Base-by-base conservation (phyloP, 106 monocot genomes). In the Dioscorea dumetorum region DNA sequence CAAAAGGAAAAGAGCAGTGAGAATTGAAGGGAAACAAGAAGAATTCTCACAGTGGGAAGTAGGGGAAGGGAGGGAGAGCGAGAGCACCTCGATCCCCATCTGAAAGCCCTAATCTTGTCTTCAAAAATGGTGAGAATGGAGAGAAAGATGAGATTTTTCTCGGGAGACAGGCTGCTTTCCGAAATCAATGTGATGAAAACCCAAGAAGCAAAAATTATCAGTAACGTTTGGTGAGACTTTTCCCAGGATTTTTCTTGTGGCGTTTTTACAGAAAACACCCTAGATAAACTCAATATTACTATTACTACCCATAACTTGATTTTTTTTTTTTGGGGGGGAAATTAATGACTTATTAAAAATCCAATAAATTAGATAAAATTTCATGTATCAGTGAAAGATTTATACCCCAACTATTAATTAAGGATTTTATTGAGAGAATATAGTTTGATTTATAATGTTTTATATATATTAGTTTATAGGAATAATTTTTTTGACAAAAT, bases 61-160 rank as follows among this genome's bases (percentile, higher is more conserved):
- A 16, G 79, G 79, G 63, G 75, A 76, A 35, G 80, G 79, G 32
- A 79, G 68, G 49, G 76, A 73, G 16, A 79, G 71, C 12, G 80
- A 79, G 51, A 84, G 22, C 35, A 84, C 76, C 65, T 79, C 84
- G 14, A 84, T 75, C 62, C 79, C 74, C 84, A 80, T 84, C 60
- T 33, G 28, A 33, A 33, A 15, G 35, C 32, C 20, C 35, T 34
- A 34, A 61, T 24, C 28, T 15, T 20, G 15, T 61, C 24, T 28
- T 28, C 14, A 13, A 28, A 61, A 22, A 41, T 49, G 16, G 22
- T 3, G 51, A 50, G 52, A 67, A 31, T 4, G 5, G 52, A 41
- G 34, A 31, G 24, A 33, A 16, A 62, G 17, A 13, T 14, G 62
- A 59, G 59, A 23, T 59, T 20, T 59, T 23, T 59, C 59, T 59